Percentiles rank a stretch among this genome's conserved stretches.
Evolutionary conservation across 257 asterid species (phyloP).

Genomic region (Solanum habrochaites): DNA sequence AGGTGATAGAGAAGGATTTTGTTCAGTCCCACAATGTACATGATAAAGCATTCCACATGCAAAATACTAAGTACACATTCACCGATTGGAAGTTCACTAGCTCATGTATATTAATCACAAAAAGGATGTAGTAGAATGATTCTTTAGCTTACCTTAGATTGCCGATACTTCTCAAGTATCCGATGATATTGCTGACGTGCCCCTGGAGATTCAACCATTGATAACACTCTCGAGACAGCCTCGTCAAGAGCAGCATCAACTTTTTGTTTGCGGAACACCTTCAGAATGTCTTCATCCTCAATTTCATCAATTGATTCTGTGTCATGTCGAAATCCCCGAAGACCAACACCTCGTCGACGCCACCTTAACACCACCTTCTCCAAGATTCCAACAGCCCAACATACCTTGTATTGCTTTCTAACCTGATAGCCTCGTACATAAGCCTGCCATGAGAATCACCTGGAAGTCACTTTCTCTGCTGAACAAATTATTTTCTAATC

Average conservation of each 20-base stretch:
- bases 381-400: constrained; percentile 92
- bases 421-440: constrained; percentile 94
- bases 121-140: neutral
- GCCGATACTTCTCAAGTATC: constrained; percentile 58
- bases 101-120: neutral
- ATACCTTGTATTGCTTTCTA: constrained; percentile 58
- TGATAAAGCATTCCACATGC: neutral
- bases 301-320: constrained; percentile 35
- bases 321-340: constrained; percentile 67
- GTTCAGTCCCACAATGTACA: neutral
- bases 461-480: constrained; percentile 1
- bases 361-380: constrained; percentile 89
- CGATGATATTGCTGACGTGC: constrained; percentile 93
- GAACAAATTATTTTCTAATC: neutral
- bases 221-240: constrained; percentile 82
- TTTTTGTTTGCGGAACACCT: constrained; percentile 72
- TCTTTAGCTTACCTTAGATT: constrained; percentile 63
- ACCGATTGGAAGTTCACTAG: neutral
- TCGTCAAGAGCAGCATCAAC: constrained; percentile 74
- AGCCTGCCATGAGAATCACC: constrained; percentile 41
- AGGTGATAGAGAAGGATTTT: neutral
- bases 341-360: constrained; percentile 78
- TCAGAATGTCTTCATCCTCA: constrained; percentile 76
- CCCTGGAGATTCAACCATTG: constrained; percentile 71
- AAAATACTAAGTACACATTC: neutral